These are phyloP conservation scores for Triticum urartu DNA, from an alignment of 176 grass and related monocot species.

Conservation along the genomic window DNA sequence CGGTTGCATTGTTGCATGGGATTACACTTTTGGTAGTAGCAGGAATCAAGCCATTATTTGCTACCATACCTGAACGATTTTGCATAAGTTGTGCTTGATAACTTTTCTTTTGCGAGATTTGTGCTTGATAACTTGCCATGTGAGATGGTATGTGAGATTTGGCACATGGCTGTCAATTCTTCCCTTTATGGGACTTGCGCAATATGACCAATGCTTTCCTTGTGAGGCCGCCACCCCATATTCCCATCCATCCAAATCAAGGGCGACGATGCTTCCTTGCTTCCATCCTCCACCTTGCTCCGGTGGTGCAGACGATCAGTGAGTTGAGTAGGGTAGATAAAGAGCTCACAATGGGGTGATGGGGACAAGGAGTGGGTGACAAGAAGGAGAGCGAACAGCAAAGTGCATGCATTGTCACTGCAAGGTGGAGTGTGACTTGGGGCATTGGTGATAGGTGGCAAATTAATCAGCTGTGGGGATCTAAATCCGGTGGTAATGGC, in stretches of 20 bases:
- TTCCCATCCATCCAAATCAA: neutral
- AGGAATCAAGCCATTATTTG: slow-evolving; percentile 9
- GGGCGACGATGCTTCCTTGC: neutral
- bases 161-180: slow-evolving; percentile 18
- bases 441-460: neutral
- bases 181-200: slow-evolving; percentile 1
- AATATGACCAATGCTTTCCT: neutral
- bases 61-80: slow-evolving; percentile 16
- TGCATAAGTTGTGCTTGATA: too few species aligned
- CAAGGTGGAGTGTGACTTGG: slow-evolving; percentile 16
- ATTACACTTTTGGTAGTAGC: neutral
- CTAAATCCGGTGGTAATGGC: neutral
- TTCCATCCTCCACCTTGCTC: slow-evolving; percentile 1
- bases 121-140: too few species aligned
- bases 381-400: neutral
- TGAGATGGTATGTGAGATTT: too few species aligned
- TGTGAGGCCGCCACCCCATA: neutral
- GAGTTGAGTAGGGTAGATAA: slow-evolving; percentile 9
- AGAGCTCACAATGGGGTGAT: neutral
- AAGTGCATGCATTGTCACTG: neutral
- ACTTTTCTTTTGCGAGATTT: too few species aligned
- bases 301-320: neutral
- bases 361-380: slow-evolving; percentile 19
- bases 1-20: neutral
- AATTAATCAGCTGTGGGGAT: neutral